Evolutionary conservation across 768 basidiomycete species (phyloP).

Genomic region (Nevesoporus exiguus): DNA sequence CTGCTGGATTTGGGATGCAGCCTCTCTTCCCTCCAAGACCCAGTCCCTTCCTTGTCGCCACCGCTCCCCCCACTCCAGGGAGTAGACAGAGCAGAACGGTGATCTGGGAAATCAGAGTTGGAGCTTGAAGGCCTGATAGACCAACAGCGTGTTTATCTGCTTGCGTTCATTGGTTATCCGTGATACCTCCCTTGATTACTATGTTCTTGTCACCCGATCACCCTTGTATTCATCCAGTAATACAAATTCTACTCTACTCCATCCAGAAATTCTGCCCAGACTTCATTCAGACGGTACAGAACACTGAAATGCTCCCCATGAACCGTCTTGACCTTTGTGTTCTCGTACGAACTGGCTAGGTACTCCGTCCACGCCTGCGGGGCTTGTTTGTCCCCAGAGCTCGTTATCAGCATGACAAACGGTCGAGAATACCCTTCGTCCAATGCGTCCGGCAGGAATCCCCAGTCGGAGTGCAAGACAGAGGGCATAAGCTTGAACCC

Average conservation of each 20-base stretch:
- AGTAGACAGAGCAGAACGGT: slow-evolving; percentile 58
- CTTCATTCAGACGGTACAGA: slow-evolving; percentile 43
- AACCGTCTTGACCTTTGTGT: slow-evolving; percentile 38
- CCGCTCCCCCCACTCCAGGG: too few species aligned
- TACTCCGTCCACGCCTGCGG: slow-evolving; percentile 46
- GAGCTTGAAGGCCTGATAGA: slow-evolving; percentile 65
- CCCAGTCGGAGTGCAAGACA: slow-evolving; percentile 52
- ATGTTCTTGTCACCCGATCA: slow-evolving; percentile 7
- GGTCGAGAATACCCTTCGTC: slow-evolving; percentile 45
- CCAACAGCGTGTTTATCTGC: slow-evolving; percentile 28
- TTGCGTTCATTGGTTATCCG: slow-evolving; percentile 12
- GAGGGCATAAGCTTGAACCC: slow-evolving; percentile 45
- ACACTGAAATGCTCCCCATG: slow-evolving; percentile 49
- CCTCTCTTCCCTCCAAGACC: too few species aligned
- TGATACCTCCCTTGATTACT: slow-evolving; percentile 12
- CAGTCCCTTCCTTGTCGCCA: too few species aligned
- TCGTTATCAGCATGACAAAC: slow-evolving; percentile 44
- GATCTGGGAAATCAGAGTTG: slow-evolving; percentile 68
- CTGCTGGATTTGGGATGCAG: slow-evolving; percentile 92
- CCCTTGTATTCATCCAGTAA: not conserved
- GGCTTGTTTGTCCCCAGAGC: slow-evolving; percentile 39
- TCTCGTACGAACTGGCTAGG: slow-evolving; percentile 44
- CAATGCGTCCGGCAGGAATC: slow-evolving; percentile 39
- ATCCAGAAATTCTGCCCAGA: slow-evolving; percentile 39
- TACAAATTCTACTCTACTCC: slow-evolving; percentile 11